Evolutionary conservation across 2,329 filamentous ascomycete genomes (phyloP), one percentile per base, ranked within the genome.

Genomic region (Ciborinia camelliae): DNA sequence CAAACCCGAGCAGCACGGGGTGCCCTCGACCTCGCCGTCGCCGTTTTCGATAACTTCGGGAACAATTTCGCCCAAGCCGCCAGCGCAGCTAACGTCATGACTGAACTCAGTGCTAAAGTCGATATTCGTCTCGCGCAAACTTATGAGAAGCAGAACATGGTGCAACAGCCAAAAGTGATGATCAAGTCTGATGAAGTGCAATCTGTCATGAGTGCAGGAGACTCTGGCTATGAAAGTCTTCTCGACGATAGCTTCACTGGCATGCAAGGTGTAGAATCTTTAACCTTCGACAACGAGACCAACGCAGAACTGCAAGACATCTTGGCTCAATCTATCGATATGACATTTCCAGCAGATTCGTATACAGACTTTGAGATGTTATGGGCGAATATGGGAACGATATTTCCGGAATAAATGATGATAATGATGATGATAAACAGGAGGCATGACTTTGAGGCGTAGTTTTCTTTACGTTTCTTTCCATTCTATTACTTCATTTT

Each of bases 381-480:
- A n/a, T 62, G 60, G 64, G 52, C 53, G 41, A 54, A 61, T 63
- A 63, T 65, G 58, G 54, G 55, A 14, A 50, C 47, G 2, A 63
- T 53, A 20, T 57, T 54, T 55, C 43, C 51, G 8, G 64, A 63
- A 48, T 54, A 35, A 35, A 23, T 64, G 43, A 48, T 35, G 32
- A 58, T 77, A 79, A 65, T 81, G 81, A 54, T 41, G 54, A 55
- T 41, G 35, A 55, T 55, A 80, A 75, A 79, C 79, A 82, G 20
- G 77, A 41, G 41, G 45, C 37, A 51, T 61, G 32, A 28, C 1
- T 61, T 53, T 15, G 30, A 39, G 32, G 45, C 48, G 32, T 37
- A 30, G 9, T 41, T 39, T 39, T 61, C 14, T 30, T 61, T 52
- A 37, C 18, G 20, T n/a, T 61, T 51, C 45, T 41, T 61, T 61